These are phyloP conservation scores for Penicillium riverlandense DNA, from an alignment of 495 filamentous ascomycete species.

Conservation along the genomic window DNA sequence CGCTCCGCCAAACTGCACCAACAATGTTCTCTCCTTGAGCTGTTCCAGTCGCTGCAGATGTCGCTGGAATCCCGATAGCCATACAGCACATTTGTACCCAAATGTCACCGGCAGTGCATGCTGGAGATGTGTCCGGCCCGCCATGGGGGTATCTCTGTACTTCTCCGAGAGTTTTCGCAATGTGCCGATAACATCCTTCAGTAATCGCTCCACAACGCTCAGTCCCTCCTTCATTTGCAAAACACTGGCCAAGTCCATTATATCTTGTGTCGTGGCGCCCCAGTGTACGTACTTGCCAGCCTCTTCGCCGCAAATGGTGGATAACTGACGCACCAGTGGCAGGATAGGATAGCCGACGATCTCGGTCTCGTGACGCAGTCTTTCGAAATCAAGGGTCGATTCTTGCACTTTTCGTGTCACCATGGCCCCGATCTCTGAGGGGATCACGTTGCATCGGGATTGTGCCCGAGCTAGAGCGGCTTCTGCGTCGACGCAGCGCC, in stretches of 20 bases:
- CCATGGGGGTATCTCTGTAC: conserved; percentile 44
- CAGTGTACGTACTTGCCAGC: conserved; percentile 46
- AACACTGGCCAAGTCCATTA: conserved; percentile 44
- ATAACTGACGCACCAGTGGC: conserved; percentile 41
- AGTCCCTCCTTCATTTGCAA: conserved; percentile 43
- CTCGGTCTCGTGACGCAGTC: conserved; percentile 38
- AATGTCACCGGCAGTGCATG: conserved; percentile 44
- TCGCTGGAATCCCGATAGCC: conserved; percentile 35
- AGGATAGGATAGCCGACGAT: conserved; percentile 49
- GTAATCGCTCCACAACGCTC: conserved; percentile 29
- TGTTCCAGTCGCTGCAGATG: conserved; percentile 33
- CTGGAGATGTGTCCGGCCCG: conserved; percentile 45
- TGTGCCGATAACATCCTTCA: conserved; percentile 26
- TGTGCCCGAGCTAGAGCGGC: conserved; percentile 42
- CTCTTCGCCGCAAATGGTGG: conserved; percentile 29
- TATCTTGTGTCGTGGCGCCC: conserved; percentile 51
- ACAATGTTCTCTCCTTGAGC: conserved; percentile 25
- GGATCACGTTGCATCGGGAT: conserved; percentile 36
- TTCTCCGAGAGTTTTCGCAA: conserved; percentile 28
- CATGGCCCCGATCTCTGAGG: conserved; percentile 27
- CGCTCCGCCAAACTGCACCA: conserved; percentile 43
- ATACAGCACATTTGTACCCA: conserved; percentile 42
- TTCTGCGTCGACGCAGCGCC: conserved; percentile 44
- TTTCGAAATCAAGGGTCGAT: conserved; percentile 30
- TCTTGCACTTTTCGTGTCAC: conserved; percentile 27